Percentiles rank a stretch among this genome's conserved stretches.
Evolutionary conservation across 2,329 filamentous ascomycete genomes (phyloP).

Genomic region (Ceratocystis colombiana): DNA sequence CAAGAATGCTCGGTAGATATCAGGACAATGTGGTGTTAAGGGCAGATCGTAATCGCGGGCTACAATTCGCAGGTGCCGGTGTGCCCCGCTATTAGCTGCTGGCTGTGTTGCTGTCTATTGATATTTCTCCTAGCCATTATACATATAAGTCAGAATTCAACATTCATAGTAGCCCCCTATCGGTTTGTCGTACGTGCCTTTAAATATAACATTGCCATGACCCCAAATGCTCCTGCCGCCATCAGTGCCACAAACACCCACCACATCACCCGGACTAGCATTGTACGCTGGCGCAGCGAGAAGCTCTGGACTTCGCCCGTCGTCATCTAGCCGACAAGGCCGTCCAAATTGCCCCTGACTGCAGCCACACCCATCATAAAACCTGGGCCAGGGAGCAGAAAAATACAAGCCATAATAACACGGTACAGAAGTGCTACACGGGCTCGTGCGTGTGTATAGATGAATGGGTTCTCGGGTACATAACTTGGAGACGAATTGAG

Average conservation of each 20-base stretch:
- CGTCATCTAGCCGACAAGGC: conserved; percentile 12
- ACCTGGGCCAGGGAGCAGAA: conserved; percentile 16
- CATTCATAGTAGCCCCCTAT: background rate
- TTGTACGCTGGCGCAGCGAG: conserved; percentile 14
- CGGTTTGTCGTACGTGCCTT: background rate
- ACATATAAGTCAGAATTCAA: background rate
- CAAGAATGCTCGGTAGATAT: background rate
- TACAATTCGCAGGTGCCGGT: background rate
- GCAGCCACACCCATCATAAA: conserved; percentile 15
- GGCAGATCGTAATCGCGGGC: too few relatives aligned
- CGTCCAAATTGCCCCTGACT: conserved; percentile 16
- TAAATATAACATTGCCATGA: conserved; percentile 18
- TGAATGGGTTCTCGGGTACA: conserved; percentile 19
- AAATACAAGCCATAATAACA: background rate
- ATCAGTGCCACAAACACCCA: conserved; percentile 19
- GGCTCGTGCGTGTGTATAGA: background rate
- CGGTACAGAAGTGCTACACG: conserved; percentile 15
- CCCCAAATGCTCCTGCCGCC: conserved; percentile 15
- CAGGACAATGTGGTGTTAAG: background rate
- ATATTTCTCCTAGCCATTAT: background rate
- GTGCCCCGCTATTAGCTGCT: background rate
- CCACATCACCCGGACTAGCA: conserved; percentile 18
- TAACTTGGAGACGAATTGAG: conserved; percentile 2
- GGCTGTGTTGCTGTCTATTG: background rate
- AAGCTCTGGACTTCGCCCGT: conserved; percentile 16